Conservation (phyloP, 2,329 filamentous ascomycete genomes). For the Alternaria sp. region DNA sequence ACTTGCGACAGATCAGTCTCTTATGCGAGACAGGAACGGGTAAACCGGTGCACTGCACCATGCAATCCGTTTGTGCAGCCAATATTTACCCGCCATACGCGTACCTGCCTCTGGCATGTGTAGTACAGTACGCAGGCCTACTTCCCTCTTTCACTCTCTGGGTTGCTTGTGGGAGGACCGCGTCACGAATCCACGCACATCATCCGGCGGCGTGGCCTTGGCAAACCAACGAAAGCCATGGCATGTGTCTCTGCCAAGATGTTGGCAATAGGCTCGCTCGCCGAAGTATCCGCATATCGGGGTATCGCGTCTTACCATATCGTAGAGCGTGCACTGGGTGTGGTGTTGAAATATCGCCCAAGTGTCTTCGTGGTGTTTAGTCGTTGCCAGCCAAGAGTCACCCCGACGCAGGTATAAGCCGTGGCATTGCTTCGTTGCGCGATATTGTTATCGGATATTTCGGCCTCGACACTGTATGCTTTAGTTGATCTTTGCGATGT, state of each 20-base stretch:
- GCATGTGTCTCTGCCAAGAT: conserved; percentile 7
- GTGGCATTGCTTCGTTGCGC: not conserved
- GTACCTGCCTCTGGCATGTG: not conserved
- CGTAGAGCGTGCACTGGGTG: not conserved
- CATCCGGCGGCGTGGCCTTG: conserved; percentile 7
- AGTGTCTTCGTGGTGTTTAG: not conserved
- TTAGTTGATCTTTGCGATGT: conserved; percentile 1
- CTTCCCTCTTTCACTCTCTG: not conserved
- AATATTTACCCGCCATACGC: not conserved
- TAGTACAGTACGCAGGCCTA: not conserved
- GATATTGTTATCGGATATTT: not conserved
- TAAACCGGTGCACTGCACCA: not conserved
- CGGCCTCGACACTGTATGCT: not conserved
- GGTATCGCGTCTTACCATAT: not conserved
- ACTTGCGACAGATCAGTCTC: not conserved
- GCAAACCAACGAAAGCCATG: conserved; percentile 6
- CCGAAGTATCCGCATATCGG: conserved; percentile 1
- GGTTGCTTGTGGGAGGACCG: not conserved
- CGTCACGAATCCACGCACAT: conserved; percentile 1
- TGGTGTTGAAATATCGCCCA: conserved; percentile 2
- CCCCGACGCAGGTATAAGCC: not conserved
- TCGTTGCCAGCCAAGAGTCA: not conserved
- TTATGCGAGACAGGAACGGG: conserved; percentile 2
- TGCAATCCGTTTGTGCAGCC: not conserved
- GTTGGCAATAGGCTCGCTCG: not conserved